phyloP scores from a whole-genome alignment of 441 rosid species.

The Populus hybrid region DNA sequence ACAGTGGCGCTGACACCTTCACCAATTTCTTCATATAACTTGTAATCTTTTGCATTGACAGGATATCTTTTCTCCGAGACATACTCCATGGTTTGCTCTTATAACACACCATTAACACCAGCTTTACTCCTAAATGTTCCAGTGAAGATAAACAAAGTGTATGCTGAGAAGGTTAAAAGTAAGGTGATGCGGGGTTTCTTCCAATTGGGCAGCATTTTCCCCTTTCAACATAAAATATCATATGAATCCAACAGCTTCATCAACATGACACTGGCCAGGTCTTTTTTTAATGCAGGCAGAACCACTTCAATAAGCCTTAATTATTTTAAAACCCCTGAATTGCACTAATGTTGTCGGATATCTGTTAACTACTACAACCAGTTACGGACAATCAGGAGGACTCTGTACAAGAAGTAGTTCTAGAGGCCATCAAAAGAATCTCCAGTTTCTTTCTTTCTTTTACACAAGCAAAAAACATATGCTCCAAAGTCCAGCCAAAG shows the following conservation, averaged over 20 bases:
- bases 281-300: constrained; percentile 26
- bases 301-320: constrained; percentile 14
- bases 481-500: constrained; percentile 9
- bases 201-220: constrained; percentile 73
- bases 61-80: constrained; percentile 71
- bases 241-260: constrained; percentile 34
- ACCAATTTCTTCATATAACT: constrained; percentile 87
- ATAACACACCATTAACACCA: constrained; percentile 48
- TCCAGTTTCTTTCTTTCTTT: background rate
- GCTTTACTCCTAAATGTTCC: constrained; percentile 34
- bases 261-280: constrained; percentile 26
- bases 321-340: constrained; percentile 11
- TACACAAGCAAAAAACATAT: constrained; percentile 3
- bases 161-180: constrained; percentile 28
- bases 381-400: background rate
- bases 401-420: background rate
- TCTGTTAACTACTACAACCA: background rate
- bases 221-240: constrained; percentile 29
- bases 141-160: constrained; percentile 28
- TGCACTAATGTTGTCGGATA: background rate
- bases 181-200: constrained; percentile 56
- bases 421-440: constrained; percentile 6
- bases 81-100: constrained; percentile 52
- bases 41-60: constrained; percentile 73
- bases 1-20: constrained; percentile 99